Percentiles rank a stretch among this genome's conserved stretches.
phyloP scores from a whole-genome alignment of 2,329 filamentous ascomycete species.

The Penicillium sp. region DNA sequence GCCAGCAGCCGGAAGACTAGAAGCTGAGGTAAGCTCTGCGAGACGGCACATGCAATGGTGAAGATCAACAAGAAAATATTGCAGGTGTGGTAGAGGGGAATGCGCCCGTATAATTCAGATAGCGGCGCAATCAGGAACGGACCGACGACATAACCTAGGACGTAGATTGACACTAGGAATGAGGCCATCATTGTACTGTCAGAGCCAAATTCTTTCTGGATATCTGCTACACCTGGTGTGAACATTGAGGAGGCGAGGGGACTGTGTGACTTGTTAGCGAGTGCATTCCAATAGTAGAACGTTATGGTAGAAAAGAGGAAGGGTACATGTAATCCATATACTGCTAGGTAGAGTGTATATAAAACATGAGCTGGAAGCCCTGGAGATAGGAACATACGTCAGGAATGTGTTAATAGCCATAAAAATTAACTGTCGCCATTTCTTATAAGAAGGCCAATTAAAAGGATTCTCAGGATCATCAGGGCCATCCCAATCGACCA shows the following conservation, averaged over 20 bases:
- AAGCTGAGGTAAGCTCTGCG: constrained; percentile 55
- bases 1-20: constrained; percentile 63
- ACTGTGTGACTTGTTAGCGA: constrained; percentile 10
- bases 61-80: constrained; percentile 62
- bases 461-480: constrained; percentile 34
- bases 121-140: constrained; percentile 60
- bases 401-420: constrained; percentile 27
- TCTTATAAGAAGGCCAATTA: constrained; percentile 32
- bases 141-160: constrained; percentile 61
- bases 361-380: neutral
- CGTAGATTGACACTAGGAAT: constrained; percentile 62
- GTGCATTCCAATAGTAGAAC: too few relatives aligned
- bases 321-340: neutral
- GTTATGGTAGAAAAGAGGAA: neutral
- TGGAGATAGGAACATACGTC: constrained; percentile 15
- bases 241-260: constrained; percentile 48
- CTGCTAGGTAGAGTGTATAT: neutral
- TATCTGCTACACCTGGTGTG: constrained; percentile 41
- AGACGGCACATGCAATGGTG: constrained; percentile 64
- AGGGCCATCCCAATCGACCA: constrained; percentile 23
- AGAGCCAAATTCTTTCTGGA: constrained; percentile 51
- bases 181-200: constrained; percentile 46
- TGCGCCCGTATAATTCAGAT: constrained; percentile 65
- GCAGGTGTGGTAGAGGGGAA: constrained; percentile 56
- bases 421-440: constrained; percentile 18